Conservation (phyloP, 768 basidiomycete species). For the Agaricus blazei region DNA sequence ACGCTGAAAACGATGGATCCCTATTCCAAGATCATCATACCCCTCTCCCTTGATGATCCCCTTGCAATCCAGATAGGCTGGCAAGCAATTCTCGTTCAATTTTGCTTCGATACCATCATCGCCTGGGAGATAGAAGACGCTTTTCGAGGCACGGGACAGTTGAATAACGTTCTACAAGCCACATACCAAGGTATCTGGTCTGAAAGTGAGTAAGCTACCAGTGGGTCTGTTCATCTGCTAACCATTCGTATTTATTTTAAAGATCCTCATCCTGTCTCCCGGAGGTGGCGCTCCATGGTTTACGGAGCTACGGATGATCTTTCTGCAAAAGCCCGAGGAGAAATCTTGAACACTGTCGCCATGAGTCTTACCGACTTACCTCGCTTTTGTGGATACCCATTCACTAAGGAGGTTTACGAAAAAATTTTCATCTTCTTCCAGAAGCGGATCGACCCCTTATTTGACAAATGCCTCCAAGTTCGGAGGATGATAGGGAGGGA, state of each 20-base stretch:
- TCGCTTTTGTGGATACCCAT: neutral
- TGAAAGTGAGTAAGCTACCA: neutral
- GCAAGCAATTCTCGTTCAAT: conserved; percentile 2
- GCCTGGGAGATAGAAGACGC: neutral
- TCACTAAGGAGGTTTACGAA: neutral
- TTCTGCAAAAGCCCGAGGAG: neutral
- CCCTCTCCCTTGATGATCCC: neutral
- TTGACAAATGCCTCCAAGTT: conserved; percentile 20
- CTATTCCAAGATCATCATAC: neutral
- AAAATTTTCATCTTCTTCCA: conserved; percentile 15
- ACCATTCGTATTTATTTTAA: neutral
- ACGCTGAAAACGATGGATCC: neutral
- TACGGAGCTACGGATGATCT: conserved; percentile 15
- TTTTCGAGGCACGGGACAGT: neutral
- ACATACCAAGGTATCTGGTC: neutral
- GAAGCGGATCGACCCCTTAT: conserved; percentile 20
- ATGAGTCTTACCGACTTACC: neutral
- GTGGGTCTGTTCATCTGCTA: neutral
- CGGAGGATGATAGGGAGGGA: conserved; percentile 23
- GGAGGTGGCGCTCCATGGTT: conserved; percentile 38
- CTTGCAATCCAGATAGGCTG: conserved; percentile 9
- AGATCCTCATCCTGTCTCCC: conserved; percentile 40
- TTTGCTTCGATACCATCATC: neutral
- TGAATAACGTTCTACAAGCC: neutral
- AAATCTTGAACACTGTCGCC: neutral